Conservation (phyloP, 345 rosid species). For the Sapria himalayana region DNA sequence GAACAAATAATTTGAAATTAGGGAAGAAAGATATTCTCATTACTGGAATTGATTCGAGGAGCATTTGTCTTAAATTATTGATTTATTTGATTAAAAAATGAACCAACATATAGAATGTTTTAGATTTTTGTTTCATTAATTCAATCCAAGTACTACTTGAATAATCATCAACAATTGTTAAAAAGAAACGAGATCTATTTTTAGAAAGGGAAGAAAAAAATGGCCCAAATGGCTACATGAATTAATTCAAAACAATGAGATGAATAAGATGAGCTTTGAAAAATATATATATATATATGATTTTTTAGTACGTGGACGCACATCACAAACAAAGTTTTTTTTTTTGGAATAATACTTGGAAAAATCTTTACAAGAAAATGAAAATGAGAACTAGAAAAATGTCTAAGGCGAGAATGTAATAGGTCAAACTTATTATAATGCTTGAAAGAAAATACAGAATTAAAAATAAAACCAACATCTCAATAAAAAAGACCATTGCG, state of each 20-base stretch:
- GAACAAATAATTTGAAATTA: background rate
- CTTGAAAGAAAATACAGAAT: background rate
- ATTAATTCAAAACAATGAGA: background rate
- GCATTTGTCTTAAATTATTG: background rate
- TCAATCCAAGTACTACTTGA: background rate
- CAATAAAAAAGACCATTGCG: background rate
- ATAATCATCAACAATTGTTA: background rate
- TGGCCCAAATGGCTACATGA: background rate
- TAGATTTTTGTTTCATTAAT: too few relatives aligned
- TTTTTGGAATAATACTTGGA: too few relatives aligned
- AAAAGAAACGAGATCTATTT: background rate
- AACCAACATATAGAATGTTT: background rate
- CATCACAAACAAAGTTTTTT: background rate
- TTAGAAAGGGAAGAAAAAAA: background rate
- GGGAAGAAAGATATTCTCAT: background rate
- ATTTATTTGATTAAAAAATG: background rate
- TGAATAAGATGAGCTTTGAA: background rate
- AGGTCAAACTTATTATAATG: background rate
- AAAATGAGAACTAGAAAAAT: background rate
- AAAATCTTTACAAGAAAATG: background rate
- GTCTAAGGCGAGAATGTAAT: too few relatives aligned
- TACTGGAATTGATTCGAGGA: background rate
- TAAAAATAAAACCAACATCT: background rate
- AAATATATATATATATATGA: background rate
- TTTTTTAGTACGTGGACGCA: background rate